phyloP scores from a whole-genome alignment of 768 basidiomycete species.

The button mushroom (Agaricus bisporus) region DNA sequence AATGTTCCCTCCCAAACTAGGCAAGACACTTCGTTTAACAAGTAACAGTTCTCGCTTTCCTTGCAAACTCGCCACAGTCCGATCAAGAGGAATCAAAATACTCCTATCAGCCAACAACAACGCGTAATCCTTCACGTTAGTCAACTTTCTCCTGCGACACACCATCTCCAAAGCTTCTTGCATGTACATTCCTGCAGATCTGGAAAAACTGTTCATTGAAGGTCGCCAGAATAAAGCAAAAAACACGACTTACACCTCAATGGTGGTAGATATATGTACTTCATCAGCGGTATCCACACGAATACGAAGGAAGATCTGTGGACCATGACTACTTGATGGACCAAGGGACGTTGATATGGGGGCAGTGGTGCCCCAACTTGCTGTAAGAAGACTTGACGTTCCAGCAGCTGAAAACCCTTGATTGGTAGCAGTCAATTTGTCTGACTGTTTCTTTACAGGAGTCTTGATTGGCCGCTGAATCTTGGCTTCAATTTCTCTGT shows the following conservation, averaged over 20 bases:
- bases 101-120: conserved; percentile 64
- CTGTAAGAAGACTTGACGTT: conserved; percentile 41
- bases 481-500: conserved; percentile 69
- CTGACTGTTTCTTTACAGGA: conserved; percentile 50
- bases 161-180: conserved; percentile 90
- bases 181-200: conserved; percentile 92
- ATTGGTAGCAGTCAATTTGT: conserved; percentile 40
- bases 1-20: conserved; percentile 62
- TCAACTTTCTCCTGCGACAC: conserved; percentile 62
- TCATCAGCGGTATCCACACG: conserved; percentile 77
- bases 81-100: conserved; percentile 83
- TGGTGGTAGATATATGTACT: conserved; percentile 83
- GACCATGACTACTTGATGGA: conserved; percentile 68
- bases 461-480: conserved; percentile 78
- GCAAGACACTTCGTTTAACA: conserved; percentile 72
- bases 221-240: neutral
- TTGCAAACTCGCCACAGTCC: conserved; percentile 93
- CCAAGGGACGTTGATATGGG: conserved; percentile 62
- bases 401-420: conserved; percentile 29
- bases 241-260: conserved; percentile 69
- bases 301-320: conserved; percentile 79
- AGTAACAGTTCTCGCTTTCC: conserved; percentile 81
- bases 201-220: conserved; percentile 20
- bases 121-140: conserved; percentile 75
- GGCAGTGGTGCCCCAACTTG: conserved; percentile 38